These are phyloP conservation scores for Rubus parviflorus DNA, from an alignment of 306 rosid species.

Conservation along the genomic window DNA sequence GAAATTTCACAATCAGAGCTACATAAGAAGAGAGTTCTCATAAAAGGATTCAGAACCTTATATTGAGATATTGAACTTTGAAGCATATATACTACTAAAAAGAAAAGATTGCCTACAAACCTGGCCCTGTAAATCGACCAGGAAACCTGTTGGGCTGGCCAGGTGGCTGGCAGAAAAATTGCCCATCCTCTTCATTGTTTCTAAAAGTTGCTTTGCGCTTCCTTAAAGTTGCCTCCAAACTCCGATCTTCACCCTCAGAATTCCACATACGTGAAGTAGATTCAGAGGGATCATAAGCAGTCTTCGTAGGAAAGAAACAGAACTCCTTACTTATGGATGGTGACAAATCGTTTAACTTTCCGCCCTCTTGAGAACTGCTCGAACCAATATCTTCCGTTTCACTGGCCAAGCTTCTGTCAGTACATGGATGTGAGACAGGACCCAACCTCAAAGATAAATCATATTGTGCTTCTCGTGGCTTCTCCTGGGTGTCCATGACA, in stretches of 20 bases:
- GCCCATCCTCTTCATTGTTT: conserved; percentile 63
- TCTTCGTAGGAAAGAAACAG: conserved; percentile 59
- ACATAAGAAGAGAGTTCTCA: conserved; percentile 51
- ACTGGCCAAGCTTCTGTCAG: conserved; percentile 45
- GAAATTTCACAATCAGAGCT: conserved; percentile 49
- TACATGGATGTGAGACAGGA: conserved; percentile 43
- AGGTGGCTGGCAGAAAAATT: conserved; percentile 70
- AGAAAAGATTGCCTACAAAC: conserved; percentile 67
- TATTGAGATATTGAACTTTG: conserved; percentile 40
- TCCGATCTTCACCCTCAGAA: conserved; percentile 56
- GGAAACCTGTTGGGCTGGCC: conserved; percentile 67
- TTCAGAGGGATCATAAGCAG: conserved; percentile 48
- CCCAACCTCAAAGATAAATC: conserved; percentile 90
- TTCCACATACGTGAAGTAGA: conserved; percentile 45
- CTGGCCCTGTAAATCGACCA: conserved; percentile 55
- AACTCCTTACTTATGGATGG: conserved; percentile 48
- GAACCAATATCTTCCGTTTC: conserved; percentile 56
- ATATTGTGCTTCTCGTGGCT: conserved; percentile 49
- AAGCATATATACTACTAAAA: conserved; percentile 52
- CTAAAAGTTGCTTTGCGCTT: conserved; percentile 70
- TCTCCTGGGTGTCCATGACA: conserved; percentile 42
- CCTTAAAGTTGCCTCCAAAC: conserved; percentile 47
- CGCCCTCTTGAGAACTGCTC: conserved; percentile 50
- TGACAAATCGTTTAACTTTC: conserved; percentile 43
- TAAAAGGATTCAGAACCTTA: conserved; percentile 47